Evolutionary conservation across 169 alveolate genomes (phyloP).

Genomic region (Cryptosporidium sp.): DNA sequence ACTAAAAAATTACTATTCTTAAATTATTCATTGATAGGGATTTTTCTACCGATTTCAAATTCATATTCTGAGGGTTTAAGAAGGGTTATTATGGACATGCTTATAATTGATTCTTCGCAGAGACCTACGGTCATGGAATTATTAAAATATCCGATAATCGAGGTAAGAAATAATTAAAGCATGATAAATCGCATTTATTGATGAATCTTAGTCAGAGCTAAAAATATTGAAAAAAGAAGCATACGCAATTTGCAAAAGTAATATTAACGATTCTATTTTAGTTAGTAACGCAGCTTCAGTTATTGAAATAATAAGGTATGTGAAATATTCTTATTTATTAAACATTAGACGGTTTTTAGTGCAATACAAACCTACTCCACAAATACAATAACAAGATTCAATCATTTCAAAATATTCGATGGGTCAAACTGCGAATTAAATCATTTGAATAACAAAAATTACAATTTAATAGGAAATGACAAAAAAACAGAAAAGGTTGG

Average conservation of each 20-base stretch:
- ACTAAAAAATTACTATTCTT: background rate
- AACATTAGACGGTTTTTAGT: background rate
- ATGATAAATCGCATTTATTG: background rate
- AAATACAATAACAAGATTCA: background rate
- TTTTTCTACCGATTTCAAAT: conserved; percentile 35
- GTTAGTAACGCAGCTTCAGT: conserved; percentile 35
- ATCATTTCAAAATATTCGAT: background rate
- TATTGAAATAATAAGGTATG: conserved; percentile 62
- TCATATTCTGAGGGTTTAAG: conserved; percentile 34
- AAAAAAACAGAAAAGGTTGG: conserved; percentile 18
- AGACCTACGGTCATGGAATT: conserved; percentile 70
- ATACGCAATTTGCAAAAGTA: conserved; percentile 26
- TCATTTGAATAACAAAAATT: too few species aligned
- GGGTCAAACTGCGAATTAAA: background rate
- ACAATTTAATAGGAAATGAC: background rate
- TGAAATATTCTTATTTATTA: background rate
- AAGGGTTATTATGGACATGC: conserved; percentile 69
- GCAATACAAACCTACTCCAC: background rate
- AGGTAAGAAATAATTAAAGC: conserved; percentile 32
- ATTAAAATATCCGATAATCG: conserved; percentile 45
- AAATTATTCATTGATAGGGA: conserved; percentile 10
- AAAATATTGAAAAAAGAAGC: conserved; percentile 54
- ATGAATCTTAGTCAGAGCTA: conserved; percentile 38
- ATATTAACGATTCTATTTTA: background rate
- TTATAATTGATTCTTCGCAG: conserved; percentile 33